A percentile compares a stretch with the other conserved stretches of the same genome.
These are phyloP conservation scores for Syncephalastrum contaminatum DNA, from an alignment of 371 early-diverging fungal species.

Conservation along the genomic window DNA sequence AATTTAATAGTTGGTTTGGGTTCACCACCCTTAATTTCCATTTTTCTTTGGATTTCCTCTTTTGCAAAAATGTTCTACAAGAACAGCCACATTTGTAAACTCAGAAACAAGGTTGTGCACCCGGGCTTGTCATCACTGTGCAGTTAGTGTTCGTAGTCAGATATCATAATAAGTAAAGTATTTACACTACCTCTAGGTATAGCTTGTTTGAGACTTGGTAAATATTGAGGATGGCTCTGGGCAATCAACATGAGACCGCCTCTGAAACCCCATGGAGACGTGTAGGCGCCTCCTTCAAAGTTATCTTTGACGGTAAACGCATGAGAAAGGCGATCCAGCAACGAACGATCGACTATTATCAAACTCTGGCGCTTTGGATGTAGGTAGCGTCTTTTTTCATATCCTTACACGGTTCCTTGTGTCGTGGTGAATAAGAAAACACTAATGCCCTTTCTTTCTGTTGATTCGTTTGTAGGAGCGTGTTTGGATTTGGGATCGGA, in stretches of 20 bases:
- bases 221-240: neutral
- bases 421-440: conserved; percentile 1
- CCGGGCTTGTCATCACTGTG: no score
- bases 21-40: no score
- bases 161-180: no score
- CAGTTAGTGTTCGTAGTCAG: no score
- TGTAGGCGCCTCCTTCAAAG: conserved; percentile 38
- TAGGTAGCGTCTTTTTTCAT: conserved; percentile 51
- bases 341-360: conserved; percentile 93
- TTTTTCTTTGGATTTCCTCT: no score
- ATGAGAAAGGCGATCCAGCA: conserved; percentile 95
- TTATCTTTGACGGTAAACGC: conserved; percentile 86
- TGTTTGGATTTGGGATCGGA: conserved; percentile 63
- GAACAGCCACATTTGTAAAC: no score
- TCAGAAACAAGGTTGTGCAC: no score
- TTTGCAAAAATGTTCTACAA: no score
- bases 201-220: no score
- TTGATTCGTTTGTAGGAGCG: conserved; percentile 42
- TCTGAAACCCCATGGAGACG: conserved; percentile 9
- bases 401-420: neutral
- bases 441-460: conserved; percentile 12
- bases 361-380: conserved; percentile 79
- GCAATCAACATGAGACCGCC: conserved; percentile 8
- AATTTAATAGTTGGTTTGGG: no score
- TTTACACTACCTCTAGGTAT: no score